Conservation (phyloP, 2,329 filamentous ascomycete species). For the Cryphonectria radicalis region DNA sequence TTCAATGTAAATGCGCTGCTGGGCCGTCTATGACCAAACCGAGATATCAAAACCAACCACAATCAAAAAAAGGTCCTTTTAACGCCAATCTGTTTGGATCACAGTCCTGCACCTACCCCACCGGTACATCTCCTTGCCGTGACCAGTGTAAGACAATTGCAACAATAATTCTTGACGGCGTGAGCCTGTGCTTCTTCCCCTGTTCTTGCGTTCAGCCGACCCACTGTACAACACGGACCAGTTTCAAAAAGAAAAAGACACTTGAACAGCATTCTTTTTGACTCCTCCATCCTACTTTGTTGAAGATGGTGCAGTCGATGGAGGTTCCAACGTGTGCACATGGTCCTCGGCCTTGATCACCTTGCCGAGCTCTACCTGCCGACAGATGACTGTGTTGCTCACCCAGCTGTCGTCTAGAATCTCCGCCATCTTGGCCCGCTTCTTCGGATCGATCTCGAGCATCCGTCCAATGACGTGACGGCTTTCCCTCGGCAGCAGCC, state of each 20-base stretch:
- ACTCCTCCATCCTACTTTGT: slow-evolving; percentile 28
- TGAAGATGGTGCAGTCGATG: slow-evolving; percentile 46
- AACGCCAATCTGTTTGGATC: slow-evolving; percentile 10
- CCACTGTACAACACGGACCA: background rate
- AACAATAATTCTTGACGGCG: background rate
- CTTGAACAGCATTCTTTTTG: background rate
- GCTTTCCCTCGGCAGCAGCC: slow-evolving; percentile 86
- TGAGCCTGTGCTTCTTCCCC: background rate
- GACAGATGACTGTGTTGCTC: slow-evolving; percentile 80
- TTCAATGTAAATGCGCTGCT: slow-evolving; percentile 20
- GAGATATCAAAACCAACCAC: slow-evolving; percentile 15
- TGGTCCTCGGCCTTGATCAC: slow-evolving; percentile 78
- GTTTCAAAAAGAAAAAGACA: background rate
- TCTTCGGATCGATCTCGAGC: slow-evolving; percentile 85
- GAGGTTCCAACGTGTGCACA: slow-evolving; percentile 82
- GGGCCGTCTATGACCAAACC: slow-evolving; percentile 8
- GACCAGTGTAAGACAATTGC: slow-evolving; percentile 4
- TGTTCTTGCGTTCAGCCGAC: background rate
- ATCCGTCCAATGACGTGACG: slow-evolving; percentile 89
- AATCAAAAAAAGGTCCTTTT: background rate
- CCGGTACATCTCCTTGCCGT: background rate
- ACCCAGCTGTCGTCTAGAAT: slow-evolving; percentile 91
- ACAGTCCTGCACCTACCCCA: background rate
- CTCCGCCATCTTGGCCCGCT: slow-evolving; percentile 82
- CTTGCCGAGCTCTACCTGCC: slow-evolving; percentile 71